Evolutionary conservation across 164 flowering plant genomes (phyloP).

Genomic region (Euptelea pleiosperma): DNA sequence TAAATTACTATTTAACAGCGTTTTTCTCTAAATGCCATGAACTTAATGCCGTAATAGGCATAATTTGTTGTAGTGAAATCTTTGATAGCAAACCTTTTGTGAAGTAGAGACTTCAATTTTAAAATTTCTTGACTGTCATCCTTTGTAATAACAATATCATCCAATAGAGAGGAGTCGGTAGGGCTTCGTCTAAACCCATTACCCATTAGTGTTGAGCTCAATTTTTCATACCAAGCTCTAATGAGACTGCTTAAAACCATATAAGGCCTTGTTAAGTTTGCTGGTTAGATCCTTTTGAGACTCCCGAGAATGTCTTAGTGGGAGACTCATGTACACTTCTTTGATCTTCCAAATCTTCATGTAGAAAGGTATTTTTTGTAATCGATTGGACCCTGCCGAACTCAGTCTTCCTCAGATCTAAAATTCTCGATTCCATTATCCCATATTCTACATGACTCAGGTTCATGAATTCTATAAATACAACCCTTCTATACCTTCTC

Average conservation of each 20-base stretch:
- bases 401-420: too few species aligned
- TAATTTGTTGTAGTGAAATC: background rate
- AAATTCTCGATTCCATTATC: too few species aligned
- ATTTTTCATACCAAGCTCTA: background rate
- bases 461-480: too few species aligned
- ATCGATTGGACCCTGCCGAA: too few species aligned
- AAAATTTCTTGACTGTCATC: background rate
- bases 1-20: too few species aligned
- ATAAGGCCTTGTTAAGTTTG: background rate
- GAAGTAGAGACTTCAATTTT: background rate
- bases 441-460: too few species aligned
- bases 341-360: background rate
- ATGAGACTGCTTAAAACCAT: background rate
- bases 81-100: background rate
- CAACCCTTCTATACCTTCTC: too few species aligned
- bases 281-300: background rate
- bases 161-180: background rate
- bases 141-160: background rate
- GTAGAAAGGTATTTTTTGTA: too few species aligned
- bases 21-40: too few species aligned
- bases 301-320: background rate
- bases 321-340: background rate
- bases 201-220: background rate
- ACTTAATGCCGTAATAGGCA: too few species aligned
- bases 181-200: background rate